Evolutionary conservation across 495 filamentous ascomycete genomes (phyloP), one percentile per base, ranked within the genome.

Genomic region (Trichoderma orchidacearum): DNA sequence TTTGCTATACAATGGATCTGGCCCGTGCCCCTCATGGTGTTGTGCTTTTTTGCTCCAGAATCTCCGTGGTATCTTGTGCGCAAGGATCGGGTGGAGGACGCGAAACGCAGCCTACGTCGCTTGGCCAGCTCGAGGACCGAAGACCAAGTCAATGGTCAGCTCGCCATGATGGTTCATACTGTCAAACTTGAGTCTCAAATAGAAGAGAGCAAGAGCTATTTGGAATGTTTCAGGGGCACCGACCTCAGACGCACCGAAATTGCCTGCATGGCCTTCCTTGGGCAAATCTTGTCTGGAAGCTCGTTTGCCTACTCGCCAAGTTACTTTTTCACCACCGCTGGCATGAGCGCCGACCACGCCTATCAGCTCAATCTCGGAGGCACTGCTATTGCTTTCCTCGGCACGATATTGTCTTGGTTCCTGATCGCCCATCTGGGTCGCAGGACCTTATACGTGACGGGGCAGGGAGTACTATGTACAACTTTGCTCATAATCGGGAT

Each of bases 21-120:
- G 79, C 76, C 76, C 0, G 61, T 74, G 21, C 67, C 74, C 0
- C 58, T 81, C 18, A 73, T 85, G 61, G 76, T 85, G 57, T 80
- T 75, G 11, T 75, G 78, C 21, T 70, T 71, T 45, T 69, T 85
- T 15, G 80, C 82, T 0, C 85, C 85, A 5, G 85, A 89, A 63
- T 82, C 77, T 2, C 85, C 85, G 0, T 88, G 85, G 84, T 87
- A 80, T 81, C 72, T 86, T 23, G 80, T 87, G 34, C 80, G 84
- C 3, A 76, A 75, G 25, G 80, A 77, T 5, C 71, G 72, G n/a
- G 67, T 73, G 23, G 82, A 82, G 58, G 67, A 74, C 18, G 68
- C 68, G 4, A 66, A 63, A 34, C 38, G 34, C n/a, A 69, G 79
- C 5, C 70, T 87, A n/a, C 61, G 69, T 18, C 79, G 84, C 11